Evolutionary conservation across 306 rosid species (phyloP), one percentile per base, ranked within the genome.

Genomic region (Casuarina equisetifolia): DNA sequence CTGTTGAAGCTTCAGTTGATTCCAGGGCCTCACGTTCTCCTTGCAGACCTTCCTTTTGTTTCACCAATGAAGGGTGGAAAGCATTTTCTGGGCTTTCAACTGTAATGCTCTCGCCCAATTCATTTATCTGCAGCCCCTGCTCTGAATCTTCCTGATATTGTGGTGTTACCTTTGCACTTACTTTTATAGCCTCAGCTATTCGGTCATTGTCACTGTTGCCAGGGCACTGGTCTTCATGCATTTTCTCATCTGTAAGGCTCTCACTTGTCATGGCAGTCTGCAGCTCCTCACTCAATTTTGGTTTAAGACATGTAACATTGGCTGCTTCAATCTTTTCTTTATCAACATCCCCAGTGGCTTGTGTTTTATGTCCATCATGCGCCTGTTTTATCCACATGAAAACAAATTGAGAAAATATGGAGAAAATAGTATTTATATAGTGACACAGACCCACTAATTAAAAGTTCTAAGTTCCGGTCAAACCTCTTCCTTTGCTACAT

Each of bases 321-420:
- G 69, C 78, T 70, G 55, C 58, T 50, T 19, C 20, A 38, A 54
- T 57, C 51, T 69, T 78, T 75, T 75, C 83, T 74, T 67, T 71
- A 13, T 16, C 9, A 38, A 69, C 46, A 59, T 72, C 71, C 81
- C 55, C 49, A 54, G 62, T 71, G 49, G 32, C 70, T 42, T 49
- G 74, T 20, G 16, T 81, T 69, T 50, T 32, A 1, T 59, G 75
- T 72, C 55, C 74, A 52, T 76, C 79, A 57, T 8, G 46, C 39
- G 17, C 83, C 85, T 85, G 82, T 72, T 81, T 81, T 53, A 42
- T 63, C 36, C 55, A 39, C 58, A 48, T 48, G 13, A 48, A 48
- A 48, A 48, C 1, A 50, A 25, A 58, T 48, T 48, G 51, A 54
- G 51, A 36, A 53, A n/a, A 54, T 7, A 44, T 64, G 54, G 71